These are phyloP conservation scores for Eucalyptus dawsonii DNA, from an alignment of 345 rosid genomes.

Conservation along the genomic window DNA sequence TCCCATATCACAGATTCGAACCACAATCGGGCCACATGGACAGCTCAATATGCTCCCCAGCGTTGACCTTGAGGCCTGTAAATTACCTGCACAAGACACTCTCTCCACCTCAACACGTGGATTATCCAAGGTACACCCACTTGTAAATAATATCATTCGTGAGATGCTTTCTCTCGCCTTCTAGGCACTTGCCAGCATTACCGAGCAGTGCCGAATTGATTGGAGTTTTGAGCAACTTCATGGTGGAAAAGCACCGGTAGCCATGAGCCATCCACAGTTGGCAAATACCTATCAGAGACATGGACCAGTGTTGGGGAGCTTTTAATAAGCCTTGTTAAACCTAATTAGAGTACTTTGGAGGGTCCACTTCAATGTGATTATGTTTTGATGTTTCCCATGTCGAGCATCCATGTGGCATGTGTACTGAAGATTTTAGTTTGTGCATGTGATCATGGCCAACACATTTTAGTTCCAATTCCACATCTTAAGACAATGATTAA, in stretches of 20 bases:
- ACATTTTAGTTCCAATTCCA: conserved; percentile 1
- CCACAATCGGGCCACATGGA: background rate
- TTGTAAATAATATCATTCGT: background rate
- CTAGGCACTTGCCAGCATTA: background rate
- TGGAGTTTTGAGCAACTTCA: background rate
- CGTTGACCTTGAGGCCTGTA: background rate
- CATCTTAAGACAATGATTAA: background rate
- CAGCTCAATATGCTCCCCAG: background rate
- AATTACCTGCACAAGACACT: background rate
- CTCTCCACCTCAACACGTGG: background rate
- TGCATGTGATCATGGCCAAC: conserved; percentile 17
- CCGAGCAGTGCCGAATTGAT: background rate
- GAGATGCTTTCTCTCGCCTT: background rate
- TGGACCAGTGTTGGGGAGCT: background rate
- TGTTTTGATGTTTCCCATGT: conserved; percentile 24
- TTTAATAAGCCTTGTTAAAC: background rate
- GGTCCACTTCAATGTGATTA: conserved; percentile 16
- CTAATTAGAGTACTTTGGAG: background rate
- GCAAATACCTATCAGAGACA: background rate
- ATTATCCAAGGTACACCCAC: background rate
- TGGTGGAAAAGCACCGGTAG: background rate
- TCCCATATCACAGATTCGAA: background rate
- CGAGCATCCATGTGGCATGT: background rate
- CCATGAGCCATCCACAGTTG: background rate
- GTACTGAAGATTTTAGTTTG: background rate